phyloP scores from a whole-genome alignment of 345 rosid species.

The Eucalyptus virginea region DNA sequence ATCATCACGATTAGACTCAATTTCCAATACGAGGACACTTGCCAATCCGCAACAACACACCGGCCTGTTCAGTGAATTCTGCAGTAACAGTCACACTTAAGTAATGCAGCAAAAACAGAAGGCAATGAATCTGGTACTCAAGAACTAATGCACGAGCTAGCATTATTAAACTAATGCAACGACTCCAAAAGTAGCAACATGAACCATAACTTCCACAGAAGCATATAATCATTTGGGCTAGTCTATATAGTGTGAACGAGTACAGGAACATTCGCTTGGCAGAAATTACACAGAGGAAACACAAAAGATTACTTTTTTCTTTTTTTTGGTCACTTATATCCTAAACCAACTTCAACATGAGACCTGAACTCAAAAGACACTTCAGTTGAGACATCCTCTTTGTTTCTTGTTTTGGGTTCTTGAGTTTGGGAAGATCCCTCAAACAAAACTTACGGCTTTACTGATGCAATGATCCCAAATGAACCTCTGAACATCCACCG shows the following conservation, averaged over 20 bases:
- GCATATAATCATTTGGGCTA: not conserved
- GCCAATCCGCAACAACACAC: slow-evolving; percentile 17
- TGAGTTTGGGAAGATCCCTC: not conserved
- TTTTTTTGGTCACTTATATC: not conserved
- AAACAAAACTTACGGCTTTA: slow-evolving; percentile 27
- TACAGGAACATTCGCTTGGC: not conserved
- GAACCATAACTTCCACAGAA: not conserved
- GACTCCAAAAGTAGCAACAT: not conserved
- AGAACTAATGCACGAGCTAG: not conserved
- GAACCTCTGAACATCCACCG: slow-evolving; percentile 51
- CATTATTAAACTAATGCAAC: not conserved
- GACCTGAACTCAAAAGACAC: not conserved
- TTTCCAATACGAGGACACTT: slow-evolving; percentile 54
- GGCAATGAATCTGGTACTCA: not conserved
- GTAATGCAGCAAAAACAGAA: not conserved
- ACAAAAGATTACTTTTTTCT: not conserved
- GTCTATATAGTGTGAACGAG: not conserved
- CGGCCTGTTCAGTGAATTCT: not conserved
- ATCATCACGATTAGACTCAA: slow-evolving; percentile 41
- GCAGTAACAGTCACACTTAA: not conserved
- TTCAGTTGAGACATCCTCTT: not conserved
- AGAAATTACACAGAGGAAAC: not conserved
- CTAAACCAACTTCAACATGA: not conserved
- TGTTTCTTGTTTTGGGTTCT: not conserved
- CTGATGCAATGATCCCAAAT: slow-evolving; percentile 50